A percentile compares a stretch with the other conserved stretches of the same genome.
Evolutionary conservation across 2,329 filamentous ascomycete species (phyloP).

Genomic region (Xylariaceae sp.): DNA sequence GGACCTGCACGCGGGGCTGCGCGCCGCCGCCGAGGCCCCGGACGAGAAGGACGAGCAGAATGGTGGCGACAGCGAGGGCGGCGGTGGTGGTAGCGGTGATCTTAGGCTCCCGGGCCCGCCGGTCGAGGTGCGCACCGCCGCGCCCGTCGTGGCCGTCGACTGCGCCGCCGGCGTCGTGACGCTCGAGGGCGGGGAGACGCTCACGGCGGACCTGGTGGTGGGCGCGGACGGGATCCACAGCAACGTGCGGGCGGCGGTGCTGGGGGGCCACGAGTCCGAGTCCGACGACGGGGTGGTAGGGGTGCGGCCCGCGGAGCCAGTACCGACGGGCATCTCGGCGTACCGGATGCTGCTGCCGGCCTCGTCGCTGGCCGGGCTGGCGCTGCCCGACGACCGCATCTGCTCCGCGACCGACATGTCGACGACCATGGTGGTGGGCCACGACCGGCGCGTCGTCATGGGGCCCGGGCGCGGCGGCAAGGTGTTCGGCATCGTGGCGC

Average conservation of each 20-base stretch:
- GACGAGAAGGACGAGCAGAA: no score
- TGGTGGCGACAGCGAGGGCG: no score
- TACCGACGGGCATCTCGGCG: constrained; percentile 29
- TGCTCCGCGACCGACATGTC: constrained; percentile 18
- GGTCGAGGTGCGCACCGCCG: constrained; percentile 19
- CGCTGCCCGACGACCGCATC: background rate
- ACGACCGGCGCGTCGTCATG: constrained; percentile 34
- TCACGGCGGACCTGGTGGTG: constrained; percentile 26
- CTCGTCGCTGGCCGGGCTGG: background rate
- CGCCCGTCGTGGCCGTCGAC: constrained; percentile 31
- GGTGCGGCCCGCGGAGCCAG: constrained; percentile 10
- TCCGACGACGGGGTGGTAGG: no score
- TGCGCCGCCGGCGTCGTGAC: constrained; percentile 26
- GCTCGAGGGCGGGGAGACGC: constrained; percentile 24
- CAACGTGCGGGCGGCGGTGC: constrained; percentile 9
- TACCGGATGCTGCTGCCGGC: constrained; percentile 30
- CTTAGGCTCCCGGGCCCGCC: constrained; percentile 14
- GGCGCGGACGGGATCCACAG: constrained; percentile 29
- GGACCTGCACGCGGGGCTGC: constrained; percentile 29
- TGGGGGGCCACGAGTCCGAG: no score
- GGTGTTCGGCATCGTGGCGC: constrained; percentile 34
- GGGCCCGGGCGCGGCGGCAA: constrained; percentile 33
- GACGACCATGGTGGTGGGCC: constrained; percentile 34
- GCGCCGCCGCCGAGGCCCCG: constrained; percentile 11
- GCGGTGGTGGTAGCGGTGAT: no score